phyloP scores from a whole-genome alignment of 208 protist genomes.

The Leishmania turanica region DNA sequence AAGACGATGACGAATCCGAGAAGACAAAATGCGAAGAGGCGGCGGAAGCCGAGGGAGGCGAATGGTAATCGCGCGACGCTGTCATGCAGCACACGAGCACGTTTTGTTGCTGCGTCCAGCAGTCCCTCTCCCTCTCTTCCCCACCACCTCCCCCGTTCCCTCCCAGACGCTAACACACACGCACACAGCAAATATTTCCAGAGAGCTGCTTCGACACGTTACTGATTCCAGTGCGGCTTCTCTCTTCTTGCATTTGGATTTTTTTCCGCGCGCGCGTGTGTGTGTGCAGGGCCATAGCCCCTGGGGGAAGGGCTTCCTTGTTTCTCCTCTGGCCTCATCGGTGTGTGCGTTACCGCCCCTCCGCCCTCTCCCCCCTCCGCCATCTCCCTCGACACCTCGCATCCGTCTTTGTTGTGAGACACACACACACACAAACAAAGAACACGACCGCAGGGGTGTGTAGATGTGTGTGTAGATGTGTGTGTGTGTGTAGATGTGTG shows the following conservation, averaged over 20 bases:
- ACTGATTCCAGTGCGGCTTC: neutral
- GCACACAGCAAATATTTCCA: neutral
- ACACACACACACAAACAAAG: neutral
- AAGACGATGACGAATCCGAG: too few species aligned
- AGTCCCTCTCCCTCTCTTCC: neutral
- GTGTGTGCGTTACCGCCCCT: neutral
- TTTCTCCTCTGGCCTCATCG: neutral
- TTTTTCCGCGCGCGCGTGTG: neutral
- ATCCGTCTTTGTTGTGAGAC: neutral
- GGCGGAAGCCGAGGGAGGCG: neutral
- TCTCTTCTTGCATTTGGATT: neutral
- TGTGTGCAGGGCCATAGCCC: neutral
- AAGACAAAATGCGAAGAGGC: too few species aligned
- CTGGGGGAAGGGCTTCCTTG: neutral
- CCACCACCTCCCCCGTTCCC: neutral
- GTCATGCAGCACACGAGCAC: slow-evolving; percentile 1
- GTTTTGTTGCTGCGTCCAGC: slow-evolving; percentile 1
- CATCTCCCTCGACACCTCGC: neutral
- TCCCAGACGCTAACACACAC: neutral
- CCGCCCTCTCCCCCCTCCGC: neutral
- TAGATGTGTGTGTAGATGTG: neutral
- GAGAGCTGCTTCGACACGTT: neutral
- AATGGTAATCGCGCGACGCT: neutral
- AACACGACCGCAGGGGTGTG: neutral
- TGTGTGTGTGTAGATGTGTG: neutral